These are phyloP conservation scores for Cutaneotrichosporon spelunceum DNA, from an alignment of 1,284 basidiomycete genomes.

Conservation along the genomic window DNA sequence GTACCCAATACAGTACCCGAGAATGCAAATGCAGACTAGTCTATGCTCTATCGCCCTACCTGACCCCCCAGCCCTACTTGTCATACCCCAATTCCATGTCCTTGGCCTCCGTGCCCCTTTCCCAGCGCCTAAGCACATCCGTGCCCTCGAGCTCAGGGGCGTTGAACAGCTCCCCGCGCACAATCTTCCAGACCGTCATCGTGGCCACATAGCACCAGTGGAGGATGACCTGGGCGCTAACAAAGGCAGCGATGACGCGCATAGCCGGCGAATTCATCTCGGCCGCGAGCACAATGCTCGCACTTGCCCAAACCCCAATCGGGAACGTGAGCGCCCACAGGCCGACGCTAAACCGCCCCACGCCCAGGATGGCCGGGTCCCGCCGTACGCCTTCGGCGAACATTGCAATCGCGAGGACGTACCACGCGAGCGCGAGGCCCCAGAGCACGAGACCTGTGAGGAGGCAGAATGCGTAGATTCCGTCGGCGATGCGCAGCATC, in stretches of 20 bases:
- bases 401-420: conserved; percentile 46
- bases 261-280: conserved; percentile 59
- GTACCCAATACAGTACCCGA: background rate
- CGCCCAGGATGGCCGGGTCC: conserved; percentile 26
- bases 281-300: conserved; percentile 58
- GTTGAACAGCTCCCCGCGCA: conserved; percentile 56
- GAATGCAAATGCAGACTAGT: background rate
- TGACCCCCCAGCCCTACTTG: background rate
- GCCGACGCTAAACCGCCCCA: conserved; percentile 35
- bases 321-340: conserved; percentile 52
- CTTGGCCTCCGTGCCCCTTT: background rate
- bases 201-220: conserved; percentile 60
- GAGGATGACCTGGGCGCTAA: conserved; percentile 57
- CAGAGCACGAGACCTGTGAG: conserved; percentile 51
- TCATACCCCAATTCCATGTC: conserved; percentile 4
- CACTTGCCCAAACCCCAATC: conserved; percentile 60
- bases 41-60: background rate
- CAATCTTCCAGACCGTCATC: conserved; percentile 53
- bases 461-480: conserved; percentile 51
- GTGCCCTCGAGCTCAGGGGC: conserved; percentile 44
- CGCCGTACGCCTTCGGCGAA: conserved; percentile 30
- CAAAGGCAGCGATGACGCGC: conserved; percentile 58
- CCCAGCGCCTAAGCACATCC: conserved; percentile 3
- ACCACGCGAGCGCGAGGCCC: conserved; percentile 54
- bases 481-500: conserved; percentile 39